phyloP scores from a whole-genome alignment of 805 yeast species.

The Pichia rugopelliculosa region DNA sequence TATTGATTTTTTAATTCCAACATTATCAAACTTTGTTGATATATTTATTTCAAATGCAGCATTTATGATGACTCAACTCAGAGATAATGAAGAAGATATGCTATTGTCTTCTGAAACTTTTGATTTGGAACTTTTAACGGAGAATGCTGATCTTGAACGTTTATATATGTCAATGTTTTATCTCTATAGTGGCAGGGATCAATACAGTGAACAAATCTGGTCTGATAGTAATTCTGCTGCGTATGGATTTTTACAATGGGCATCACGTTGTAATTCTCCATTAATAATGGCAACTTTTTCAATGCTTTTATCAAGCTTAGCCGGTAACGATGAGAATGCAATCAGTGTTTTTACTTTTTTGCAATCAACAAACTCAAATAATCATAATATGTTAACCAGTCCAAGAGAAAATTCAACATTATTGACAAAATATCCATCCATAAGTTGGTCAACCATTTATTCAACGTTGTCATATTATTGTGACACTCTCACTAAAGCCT shows the following conservation, averaged over 20 bases:
- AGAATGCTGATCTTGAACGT: constrained; percentile 80
- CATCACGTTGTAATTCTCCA: constrained; percentile 67
- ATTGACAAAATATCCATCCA: constrained; percentile 21
- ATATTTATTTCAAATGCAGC: constrained; percentile 58
- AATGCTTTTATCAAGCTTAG: constrained; percentile 67
- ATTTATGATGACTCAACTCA: constrained; percentile 53
- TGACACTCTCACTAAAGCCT: constrained; percentile 18
- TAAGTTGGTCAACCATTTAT: constrained; percentile 33
- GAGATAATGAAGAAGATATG: constrained; percentile 71
- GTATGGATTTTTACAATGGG: constrained; percentile 84
- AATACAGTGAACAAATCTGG: constrained; percentile 60
- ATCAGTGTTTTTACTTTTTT: constrained; percentile 44
- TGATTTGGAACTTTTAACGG: constrained; percentile 54
- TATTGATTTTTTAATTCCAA: constrained; percentile 30
- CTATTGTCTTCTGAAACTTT: constrained; percentile 48
- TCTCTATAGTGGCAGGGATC: constrained; percentile 56
- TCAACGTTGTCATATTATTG: constrained; percentile 29
- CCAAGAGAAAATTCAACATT: constrained; percentile 15
- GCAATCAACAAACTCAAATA: constrained; percentile 24
- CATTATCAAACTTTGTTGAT: constrained; percentile 45
- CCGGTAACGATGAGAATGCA: constrained; percentile 53
- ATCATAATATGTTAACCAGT: constrained; percentile 6
- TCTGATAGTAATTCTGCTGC: constrained; percentile 54
- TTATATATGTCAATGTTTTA: constrained; percentile 71
- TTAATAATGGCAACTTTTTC: constrained; percentile 78